phyloP scores from a whole-genome alignment of 495 filamentous ascomycete genomes.

The Penicillium cinerascens region DNA sequence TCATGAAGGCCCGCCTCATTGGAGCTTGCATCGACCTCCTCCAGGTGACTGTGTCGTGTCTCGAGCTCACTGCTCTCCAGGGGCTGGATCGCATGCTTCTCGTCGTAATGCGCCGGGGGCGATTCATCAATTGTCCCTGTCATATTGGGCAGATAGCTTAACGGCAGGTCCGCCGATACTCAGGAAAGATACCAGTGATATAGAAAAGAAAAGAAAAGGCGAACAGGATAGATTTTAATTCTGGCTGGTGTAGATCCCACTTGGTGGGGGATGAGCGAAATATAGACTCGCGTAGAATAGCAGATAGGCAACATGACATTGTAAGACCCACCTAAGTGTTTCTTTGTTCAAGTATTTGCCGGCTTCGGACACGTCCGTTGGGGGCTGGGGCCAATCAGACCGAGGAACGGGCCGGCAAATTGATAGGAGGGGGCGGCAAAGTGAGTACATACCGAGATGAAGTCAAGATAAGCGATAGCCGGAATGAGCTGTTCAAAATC shows the following conservation, averaged over 20 bases:
- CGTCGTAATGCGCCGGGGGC: slow-evolving; percentile 18
- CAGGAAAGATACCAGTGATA: background rate
- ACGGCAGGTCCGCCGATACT: background rate
- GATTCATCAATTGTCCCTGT: slow-evolving; percentile 17
- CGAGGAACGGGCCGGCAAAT: background rate
- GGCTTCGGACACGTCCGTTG: slow-evolving; percentile 6
- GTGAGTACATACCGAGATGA: background rate
- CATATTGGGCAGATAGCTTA: slow-evolving; percentile 10
- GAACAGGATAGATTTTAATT: background rate
- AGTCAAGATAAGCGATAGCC: slow-evolving; percentile 23
- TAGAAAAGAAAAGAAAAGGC: background rate
- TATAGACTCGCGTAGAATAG: background rate
- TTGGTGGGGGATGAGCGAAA: background rate
- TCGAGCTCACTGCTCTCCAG: slow-evolving; percentile 16
- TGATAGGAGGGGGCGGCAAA: background rate
- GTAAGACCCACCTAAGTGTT: background rate
- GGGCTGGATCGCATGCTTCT: slow-evolving; percentile 22
- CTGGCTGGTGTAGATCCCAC: background rate
- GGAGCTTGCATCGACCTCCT: slow-evolving; percentile 13
- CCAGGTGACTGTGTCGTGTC: slow-evolving; percentile 23
- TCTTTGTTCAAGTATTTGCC: background rate
- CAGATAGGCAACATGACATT: background rate
- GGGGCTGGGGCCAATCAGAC: slow-evolving; percentile 1
- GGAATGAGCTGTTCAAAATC: slow-evolving; percentile 14
- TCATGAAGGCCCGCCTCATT: slow-evolving; percentile 22